Percentiles rank a stretch among this genome's conserved stretches.
Conservation (phyloP, 148 eudicot species). For the Cornus controversa region DNA sequence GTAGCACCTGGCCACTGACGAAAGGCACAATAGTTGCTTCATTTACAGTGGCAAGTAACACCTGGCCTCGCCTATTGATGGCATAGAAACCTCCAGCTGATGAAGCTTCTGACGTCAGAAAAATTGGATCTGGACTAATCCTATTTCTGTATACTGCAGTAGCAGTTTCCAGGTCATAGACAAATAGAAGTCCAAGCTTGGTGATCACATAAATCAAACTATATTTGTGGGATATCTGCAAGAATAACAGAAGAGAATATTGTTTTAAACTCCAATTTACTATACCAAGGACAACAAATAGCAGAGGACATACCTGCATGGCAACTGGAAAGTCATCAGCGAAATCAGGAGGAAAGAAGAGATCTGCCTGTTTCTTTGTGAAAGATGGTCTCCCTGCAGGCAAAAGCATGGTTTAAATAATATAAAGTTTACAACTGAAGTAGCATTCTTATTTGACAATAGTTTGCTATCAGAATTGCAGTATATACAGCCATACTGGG, state of each 20-base stretch:
- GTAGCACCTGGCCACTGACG: conserved; percentile 75
- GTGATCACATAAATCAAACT: conserved; percentile 75
- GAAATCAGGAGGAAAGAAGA: conserved; percentile 88
- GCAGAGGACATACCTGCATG: conserved; percentile 66
- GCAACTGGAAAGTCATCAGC: conserved; percentile 87
- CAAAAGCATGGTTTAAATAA: neutral
- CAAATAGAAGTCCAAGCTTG: conserved; percentile 84
- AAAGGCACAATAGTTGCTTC: conserved; percentile 78
- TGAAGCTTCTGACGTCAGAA: conserved; percentile 76
- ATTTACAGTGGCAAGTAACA: conserved; percentile 76
- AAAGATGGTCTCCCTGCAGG: conserved; percentile 70
- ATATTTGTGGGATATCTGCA: conserved; percentile 73
- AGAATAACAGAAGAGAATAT: neutral
- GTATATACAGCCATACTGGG: neutral
- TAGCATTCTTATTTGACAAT: neutral
- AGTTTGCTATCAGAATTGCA: neutral
- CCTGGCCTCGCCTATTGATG: conserved; percentile 77
- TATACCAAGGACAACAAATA: neutral
- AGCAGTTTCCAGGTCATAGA: conserved; percentile 83
- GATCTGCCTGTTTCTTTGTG: conserved; percentile 82
- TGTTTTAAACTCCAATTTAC: neutral
- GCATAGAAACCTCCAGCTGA: conserved; percentile 86
- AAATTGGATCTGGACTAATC: conserved; percentile 87
- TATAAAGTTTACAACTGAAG: neutral
- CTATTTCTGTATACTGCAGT: conserved; percentile 82